Conservation (phyloP, 2,329 filamentous ascomycete genomes). For the Paracorniculantispora psalliotae region DNA sequence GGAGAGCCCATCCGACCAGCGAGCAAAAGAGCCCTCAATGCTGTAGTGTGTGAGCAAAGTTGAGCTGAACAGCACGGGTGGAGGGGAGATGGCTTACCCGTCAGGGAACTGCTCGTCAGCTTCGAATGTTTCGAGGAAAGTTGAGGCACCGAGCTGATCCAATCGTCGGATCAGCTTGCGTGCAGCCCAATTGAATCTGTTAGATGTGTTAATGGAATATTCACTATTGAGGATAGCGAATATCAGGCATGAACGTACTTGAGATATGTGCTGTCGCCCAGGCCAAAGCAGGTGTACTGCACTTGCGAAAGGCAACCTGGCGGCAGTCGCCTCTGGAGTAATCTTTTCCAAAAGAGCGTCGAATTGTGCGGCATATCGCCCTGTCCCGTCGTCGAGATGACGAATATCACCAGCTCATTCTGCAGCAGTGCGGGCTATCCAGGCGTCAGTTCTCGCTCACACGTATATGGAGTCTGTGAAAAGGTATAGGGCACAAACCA, state of each 20-base stretch:
- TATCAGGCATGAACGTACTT: conserved; percentile 64
- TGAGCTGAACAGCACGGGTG: not conserved
- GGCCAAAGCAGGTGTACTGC: conserved; percentile 78
- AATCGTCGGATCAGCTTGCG: conserved; percentile 83
- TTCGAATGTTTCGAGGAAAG: conserved; percentile 75
- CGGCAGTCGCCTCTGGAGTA: conserved; percentile 73
- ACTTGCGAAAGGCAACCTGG: conserved; percentile 63
- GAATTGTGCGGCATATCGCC: conserved; percentile 88
- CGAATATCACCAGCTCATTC: conserved; percentile 64
- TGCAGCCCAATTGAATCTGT: conserved; percentile 86
- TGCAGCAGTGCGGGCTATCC: conserved; percentile 46
- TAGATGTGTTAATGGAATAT: not conserved
- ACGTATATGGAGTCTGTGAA: not conserved
- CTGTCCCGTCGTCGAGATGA: conserved; percentile 89
- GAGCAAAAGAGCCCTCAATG: conserved; percentile 74
- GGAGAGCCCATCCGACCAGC: conserved; percentile 68
- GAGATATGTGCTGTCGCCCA: conserved; percentile 91
- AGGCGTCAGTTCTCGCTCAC: too few relatives aligned
- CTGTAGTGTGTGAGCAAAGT: conserved; percentile 37
- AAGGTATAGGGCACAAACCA: conserved; percentile 54
- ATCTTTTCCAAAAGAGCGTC: conserved; percentile 74
- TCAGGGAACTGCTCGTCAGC: conserved; percentile 92
- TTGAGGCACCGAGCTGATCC: conserved; percentile 72
- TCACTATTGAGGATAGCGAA: not conserved
- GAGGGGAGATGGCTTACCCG: conserved; percentile 53